phyloP scores from a whole-genome alignment of 345 rosid species.

The Citrus glauca region DNA sequence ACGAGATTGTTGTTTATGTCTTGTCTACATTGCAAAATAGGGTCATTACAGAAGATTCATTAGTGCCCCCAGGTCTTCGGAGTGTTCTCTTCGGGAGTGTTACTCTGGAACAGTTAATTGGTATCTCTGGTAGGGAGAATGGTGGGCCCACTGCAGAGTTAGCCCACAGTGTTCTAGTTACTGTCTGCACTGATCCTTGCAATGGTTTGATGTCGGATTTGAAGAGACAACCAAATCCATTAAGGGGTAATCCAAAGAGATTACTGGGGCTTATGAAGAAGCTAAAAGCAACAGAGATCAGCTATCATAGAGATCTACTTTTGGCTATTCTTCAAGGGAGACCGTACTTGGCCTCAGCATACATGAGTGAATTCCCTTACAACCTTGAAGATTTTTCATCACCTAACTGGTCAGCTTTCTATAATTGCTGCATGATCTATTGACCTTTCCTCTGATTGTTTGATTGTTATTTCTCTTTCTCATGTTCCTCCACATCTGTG shows the following conservation, averaged over 20 bases:
- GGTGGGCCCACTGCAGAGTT: conserved; percentile 50
- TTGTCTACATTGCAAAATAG: conserved; percentile 60
- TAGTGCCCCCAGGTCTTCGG: conserved; percentile 70
- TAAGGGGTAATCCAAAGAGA: conserved; percentile 72
- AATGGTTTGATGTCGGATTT: conserved; percentile 88
- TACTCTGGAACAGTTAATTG: conserved; percentile 66
- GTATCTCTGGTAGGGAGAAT: conserved; percentile 61
- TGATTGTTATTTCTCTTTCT: conserved; percentile 13
- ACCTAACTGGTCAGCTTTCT: conserved; percentile 68
- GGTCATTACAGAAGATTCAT: conserved; percentile 66
- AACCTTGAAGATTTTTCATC: conserved; percentile 80
- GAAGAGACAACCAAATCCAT: conserved; percentile 42
- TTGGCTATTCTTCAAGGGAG: conserved; percentile 66
- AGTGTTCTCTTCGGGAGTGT: conserved; percentile 88
- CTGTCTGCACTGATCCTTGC: conserved; percentile 78
- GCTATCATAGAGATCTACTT: conserved; percentile 76
- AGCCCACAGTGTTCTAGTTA: conserved; percentile 63
- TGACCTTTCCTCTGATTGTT: conserved; percentile 3
- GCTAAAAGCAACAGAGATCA: conserved; percentile 63
- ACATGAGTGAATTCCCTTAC: conserved; percentile 83
- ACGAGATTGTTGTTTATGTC: conserved; percentile 57
- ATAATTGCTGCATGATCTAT: neutral
- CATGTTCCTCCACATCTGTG: conserved; percentile 16
- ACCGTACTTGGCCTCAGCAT: conserved; percentile 67
- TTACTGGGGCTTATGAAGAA: conserved; percentile 79